Percentiles rank a stretch among this genome's conserved stretches.
Conservation (phyloP, 805 yeast species). For the Metschnikowia drakensbergensis region DNA sequence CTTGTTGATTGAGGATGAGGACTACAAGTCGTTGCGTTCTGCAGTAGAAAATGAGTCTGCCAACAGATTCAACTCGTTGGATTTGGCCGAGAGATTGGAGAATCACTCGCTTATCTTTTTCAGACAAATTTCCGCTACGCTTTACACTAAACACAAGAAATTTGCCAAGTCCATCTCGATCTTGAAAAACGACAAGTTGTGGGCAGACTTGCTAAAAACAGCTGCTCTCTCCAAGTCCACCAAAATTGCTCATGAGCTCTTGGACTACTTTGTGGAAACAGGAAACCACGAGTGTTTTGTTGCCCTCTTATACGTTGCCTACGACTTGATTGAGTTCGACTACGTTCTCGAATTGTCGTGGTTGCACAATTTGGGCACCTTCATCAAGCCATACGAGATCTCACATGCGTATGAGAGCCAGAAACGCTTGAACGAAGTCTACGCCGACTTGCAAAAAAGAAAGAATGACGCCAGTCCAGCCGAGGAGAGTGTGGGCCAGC, state of each 20-base stretch:
- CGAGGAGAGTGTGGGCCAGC: conserved; percentile 54
- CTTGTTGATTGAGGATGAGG: conserved; percentile 92
- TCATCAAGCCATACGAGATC: conserved; percentile 88
- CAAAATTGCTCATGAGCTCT: conserved; percentile 82
- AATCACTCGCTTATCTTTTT: conserved; percentile 87
- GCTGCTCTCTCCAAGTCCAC: conserved; percentile 76
- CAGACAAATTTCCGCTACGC: conserved; percentile 92
- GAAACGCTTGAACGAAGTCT: conserved; percentile 58
- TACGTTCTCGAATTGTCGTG: conserved; percentile 86
- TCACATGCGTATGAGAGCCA: conserved; percentile 79
- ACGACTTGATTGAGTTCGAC: conserved; percentile 74
- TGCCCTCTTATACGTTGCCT: conserved; percentile 83
- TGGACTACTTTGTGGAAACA: conserved; percentile 90
- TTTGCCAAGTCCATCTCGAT: conserved; percentile 86
- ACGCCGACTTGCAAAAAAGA: conserved; percentile 68
- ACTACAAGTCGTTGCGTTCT: conserved; percentile 81
- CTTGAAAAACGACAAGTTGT: conserved; percentile 85
- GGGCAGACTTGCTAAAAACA: conserved; percentile 92
- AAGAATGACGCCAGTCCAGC: conserved; percentile 51
- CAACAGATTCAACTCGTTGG: conserved; percentile 89
- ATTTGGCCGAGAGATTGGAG: conserved; percentile 88
- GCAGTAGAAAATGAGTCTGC: conserved; percentile 74
- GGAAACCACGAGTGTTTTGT: conserved; percentile 95
- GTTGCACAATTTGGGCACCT: conserved; percentile 80
- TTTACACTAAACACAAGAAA: conserved; percentile 91